A percentile compares a stretch with the other conserved stretches of the same genome.
phyloP scores from a whole-genome alignment of 352 stramenopile species.

The Peronosclerospora sorghi region DNA sequence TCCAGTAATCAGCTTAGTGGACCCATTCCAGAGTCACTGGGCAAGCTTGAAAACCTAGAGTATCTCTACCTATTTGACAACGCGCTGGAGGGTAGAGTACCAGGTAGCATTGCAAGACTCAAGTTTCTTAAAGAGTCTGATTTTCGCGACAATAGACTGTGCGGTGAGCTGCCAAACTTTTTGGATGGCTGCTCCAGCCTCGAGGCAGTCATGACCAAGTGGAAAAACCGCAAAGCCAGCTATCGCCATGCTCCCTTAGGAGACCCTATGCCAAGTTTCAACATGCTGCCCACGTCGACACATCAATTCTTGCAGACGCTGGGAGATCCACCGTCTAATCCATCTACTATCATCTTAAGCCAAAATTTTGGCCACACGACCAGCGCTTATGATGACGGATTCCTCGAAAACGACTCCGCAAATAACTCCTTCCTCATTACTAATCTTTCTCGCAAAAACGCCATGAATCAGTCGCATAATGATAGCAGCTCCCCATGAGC shows the following conservation, averaged over 20 bases:
- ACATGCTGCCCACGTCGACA: slow-evolving; percentile 23
- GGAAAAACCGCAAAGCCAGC: slow-evolving; percentile 72
- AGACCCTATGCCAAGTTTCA: slow-evolving; percentile 40
- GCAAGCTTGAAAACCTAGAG: slow-evolving; percentile 65
- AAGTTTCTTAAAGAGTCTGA: slow-evolving; percentile 76
- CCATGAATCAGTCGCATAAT: too few relatives aligned
- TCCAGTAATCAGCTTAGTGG: slow-evolving; percentile 74
- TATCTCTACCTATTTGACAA: slow-evolving; percentile 86
- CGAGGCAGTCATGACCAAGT: slow-evolving; percentile 73
- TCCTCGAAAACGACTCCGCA: slow-evolving; percentile 41
- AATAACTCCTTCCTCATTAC: slow-evolving; percentile 36
- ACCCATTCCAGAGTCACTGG: slow-evolving; percentile 51
- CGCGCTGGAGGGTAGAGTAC: slow-evolving; percentile 50
- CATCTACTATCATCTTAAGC: slow-evolving; percentile 47
- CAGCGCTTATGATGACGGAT: slow-evolving; percentile 21
- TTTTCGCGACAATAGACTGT: slow-evolving; percentile 68
- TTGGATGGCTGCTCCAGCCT: slow-evolving; percentile 69
- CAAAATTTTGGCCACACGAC: slow-evolving; percentile 42
- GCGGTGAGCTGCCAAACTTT: slow-evolving; percentile 70
- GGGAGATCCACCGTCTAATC: slow-evolving; percentile 41
- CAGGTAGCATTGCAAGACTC: slow-evolving; percentile 49
- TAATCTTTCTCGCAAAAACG: slow-evolving; percentile 36
- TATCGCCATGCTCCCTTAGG: slow-evolving; percentile 64
- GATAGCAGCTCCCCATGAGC: too few relatives aligned
- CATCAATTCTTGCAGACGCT: slow-evolving; percentile 47